Percentiles rank a stretch among this genome's conserved stretches.
phyloP scores from a whole-genome alignment of 495 filamentous ascomycete genomes.

The Trichoderma virens region DNA sequence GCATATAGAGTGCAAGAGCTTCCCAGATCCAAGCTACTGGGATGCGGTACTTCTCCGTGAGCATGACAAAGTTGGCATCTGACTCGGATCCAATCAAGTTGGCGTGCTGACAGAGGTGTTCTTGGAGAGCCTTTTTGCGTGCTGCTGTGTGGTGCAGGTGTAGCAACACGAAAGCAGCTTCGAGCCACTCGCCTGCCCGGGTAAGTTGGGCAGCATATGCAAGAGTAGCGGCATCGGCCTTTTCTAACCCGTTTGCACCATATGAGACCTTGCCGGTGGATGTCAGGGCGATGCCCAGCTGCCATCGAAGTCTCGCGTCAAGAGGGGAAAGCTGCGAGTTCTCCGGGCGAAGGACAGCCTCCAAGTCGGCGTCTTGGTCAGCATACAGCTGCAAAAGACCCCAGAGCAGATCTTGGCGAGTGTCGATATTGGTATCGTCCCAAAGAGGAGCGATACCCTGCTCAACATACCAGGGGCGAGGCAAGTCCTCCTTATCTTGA shows the following conservation, averaged over 20 bases:
- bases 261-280: constrained; percentile 36
- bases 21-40: constrained; percentile 68
- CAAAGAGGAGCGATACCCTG: constrained; percentile 37
- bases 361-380: constrained; percentile 40
- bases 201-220: constrained; percentile 65
- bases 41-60: constrained; percentile 51
- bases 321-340: constrained; percentile 59
- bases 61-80: constrained; percentile 45
- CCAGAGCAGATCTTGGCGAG: constrained; percentile 75
- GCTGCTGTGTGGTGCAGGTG: constrained; percentile 57
- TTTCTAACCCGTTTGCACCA: constrained; percentile 29
- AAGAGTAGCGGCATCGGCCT: constrained; percentile 56
- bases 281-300: constrained; percentile 54
- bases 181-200: constrained; percentile 51
- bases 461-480: constrained; percentile 53
- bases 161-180: constrained; percentile 62
- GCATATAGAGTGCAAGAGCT: constrained; percentile 69
- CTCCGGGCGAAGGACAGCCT: constrained; percentile 46
- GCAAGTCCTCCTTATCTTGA: constrained; percentile 52
- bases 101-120: constrained; percentile 56
- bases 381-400: constrained; percentile 74
- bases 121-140: constrained; percentile 55
- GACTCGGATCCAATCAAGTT: constrained; percentile 41
- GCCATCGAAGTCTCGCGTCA: constrained; percentile 71
- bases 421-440: constrained; percentile 39